Percentiles rank a stretch among this genome's conserved stretches.
phyloP scores from a whole-genome alignment of 176 grass and related monocot genomes.

The Eleusine indica region DNA sequence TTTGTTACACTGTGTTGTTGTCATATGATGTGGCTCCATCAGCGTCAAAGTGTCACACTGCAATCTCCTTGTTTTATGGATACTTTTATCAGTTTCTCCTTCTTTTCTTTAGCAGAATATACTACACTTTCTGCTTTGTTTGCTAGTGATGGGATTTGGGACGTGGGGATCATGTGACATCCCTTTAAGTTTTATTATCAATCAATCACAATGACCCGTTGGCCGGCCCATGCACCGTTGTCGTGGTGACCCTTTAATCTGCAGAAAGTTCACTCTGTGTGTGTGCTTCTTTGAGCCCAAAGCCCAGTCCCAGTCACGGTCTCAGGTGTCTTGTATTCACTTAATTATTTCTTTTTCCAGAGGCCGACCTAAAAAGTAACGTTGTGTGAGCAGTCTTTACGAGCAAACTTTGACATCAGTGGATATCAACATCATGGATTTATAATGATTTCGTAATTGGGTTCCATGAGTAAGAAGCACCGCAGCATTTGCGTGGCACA shows the following conservation, averaged over 20 bases:
- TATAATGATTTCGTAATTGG: slow-evolving; percentile 15
- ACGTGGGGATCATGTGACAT: slow-evolving; percentile 30
- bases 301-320: slow-evolving; percentile 4
- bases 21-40: no score
- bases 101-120: no score
- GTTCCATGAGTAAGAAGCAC: slow-evolving; percentile 29
- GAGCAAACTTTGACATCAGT: neutral
- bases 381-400: neutral
- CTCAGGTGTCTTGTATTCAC: neutral
- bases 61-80: neutral
- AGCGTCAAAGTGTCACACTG: no score
- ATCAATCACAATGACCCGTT: neutral
- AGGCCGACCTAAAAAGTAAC: neutral
- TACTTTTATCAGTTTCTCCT: neutral
- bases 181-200: neutral
- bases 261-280: neutral
- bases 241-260: slow-evolving; percentile 7
- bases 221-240: slow-evolving; percentile 22
- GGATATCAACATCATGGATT: neutral
- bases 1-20: no score
- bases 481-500: slow-evolving; percentile 20
- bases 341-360: neutral
- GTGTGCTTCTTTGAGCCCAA: neutral
- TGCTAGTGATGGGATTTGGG: neutral
- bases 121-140: neutral